phyloP scores from a whole-genome alignment of 1,139 yeast species.

The Diutina pseudorugosa region DNA sequence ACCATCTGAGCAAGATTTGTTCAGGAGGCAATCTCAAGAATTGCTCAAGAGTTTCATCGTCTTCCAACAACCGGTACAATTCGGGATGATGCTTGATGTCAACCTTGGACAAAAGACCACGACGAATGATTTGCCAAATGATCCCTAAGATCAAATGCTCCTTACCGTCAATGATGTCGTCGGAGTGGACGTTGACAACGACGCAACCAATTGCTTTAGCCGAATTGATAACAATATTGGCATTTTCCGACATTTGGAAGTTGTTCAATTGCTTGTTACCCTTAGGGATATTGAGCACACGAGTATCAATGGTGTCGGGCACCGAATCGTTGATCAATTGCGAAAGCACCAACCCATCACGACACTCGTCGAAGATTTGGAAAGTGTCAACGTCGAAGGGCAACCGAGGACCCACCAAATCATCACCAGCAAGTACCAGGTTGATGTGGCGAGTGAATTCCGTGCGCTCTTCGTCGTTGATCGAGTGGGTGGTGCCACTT shows the following conservation, averaged over 20 bases:
- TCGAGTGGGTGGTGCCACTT: slow-evolving; percentile 91
- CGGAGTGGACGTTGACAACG: slow-evolving; percentile 94
- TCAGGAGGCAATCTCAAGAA: slow-evolving; percentile 95
- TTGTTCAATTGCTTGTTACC: slow-evolving; percentile 71
- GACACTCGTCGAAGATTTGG: slow-evolving; percentile 93
- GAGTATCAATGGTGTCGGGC: slow-evolving; percentile 95
- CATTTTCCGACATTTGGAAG: slow-evolving; percentile 93
- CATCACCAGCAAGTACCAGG: slow-evolving; percentile 82
- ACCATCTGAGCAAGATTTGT: slow-evolving; percentile 94
- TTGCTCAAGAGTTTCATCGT: slow-evolving; percentile 95
- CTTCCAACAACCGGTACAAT: slow-evolving; percentile 84
- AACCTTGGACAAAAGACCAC: slow-evolving; percentile 87
- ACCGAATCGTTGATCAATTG: slow-evolving; percentile 94
- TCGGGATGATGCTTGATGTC: slow-evolving; percentile 96
- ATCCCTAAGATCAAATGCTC: slow-evolving; percentile 92
- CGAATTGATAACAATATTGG: slow-evolving; percentile 92
- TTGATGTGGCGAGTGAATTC: slow-evolving; percentile 96
- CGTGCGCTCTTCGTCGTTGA: slow-evolving; percentile 91
- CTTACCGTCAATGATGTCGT: slow-evolving; percentile 92
- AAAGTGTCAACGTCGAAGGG: slow-evolving; percentile 93
- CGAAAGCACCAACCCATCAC: slow-evolving; percentile 88
- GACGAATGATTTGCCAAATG: slow-evolving; percentile 96
- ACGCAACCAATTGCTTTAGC: slow-evolving; percentile 98
- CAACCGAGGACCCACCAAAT: slow-evolving; percentile 69
- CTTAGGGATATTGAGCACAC: slow-evolving; percentile 85